Evolutionary conservation across 2,329 filamentous ascomycete species (phyloP), one percentile per base, ranked within the genome.

Genomic region (Claviceps sorghi): DNA sequence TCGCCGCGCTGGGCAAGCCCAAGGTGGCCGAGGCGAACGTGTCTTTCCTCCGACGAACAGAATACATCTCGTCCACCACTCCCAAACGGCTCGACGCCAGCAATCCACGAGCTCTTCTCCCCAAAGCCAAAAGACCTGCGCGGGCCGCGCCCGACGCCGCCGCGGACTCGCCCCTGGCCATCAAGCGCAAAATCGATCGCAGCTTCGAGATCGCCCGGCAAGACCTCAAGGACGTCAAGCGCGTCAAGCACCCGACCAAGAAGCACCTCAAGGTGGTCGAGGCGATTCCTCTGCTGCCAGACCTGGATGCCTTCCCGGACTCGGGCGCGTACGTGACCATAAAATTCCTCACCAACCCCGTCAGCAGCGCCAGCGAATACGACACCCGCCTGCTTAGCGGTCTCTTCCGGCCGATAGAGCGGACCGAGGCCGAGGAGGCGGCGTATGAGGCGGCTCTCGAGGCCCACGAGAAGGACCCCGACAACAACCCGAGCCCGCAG

Each of bases 41-140:
- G 51, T 95, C 88, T 57, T 98, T 98, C 77, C 78, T 98, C 59
- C 88, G 93, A 53, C 82, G 91, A 62, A 97, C 93, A 52, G 93
- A 98, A 68, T 97, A 97, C 71, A 96, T 95, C 62, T 87, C 86
- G 11, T 79, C 78, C 3, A 70, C 72, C 22, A 72, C 70, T 32
- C 64, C 72, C 6, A 80, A 79, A 62, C 76, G 76, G 55, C 59
- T 62, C 48, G 65, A 69, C 15, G 71, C 72, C 32, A 67, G 76
- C 49, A 70, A 76, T 40, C 65, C 72, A 61, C 64, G 63, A 52
- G 65, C 60, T 21, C 60, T 66, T 26, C 57, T 69, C 30, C 56
- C 66, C 43, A 67, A 66, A 53, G 60, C 64, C 48, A 64, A 64
- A 53, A 64, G 59, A 48, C 58, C 60, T 6, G 57, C 57, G 59